Conservation (phyloP, 208 protist genomes). For the Trypanosoma mega region DNA sequence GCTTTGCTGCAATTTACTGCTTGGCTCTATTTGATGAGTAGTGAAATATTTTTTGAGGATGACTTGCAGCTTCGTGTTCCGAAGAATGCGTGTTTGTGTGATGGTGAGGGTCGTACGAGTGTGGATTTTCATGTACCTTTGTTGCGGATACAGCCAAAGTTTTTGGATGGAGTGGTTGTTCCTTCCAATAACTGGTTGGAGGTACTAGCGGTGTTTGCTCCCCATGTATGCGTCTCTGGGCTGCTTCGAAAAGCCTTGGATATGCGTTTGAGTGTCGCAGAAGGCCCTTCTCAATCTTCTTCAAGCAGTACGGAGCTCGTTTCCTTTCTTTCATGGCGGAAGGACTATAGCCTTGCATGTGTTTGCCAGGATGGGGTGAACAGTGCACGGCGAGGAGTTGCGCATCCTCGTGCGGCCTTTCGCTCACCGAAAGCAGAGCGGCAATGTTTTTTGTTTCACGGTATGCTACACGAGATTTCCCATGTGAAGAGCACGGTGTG, state of each 20-base stretch:
- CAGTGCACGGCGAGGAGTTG: constrained; percentile 1
- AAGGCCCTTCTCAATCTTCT: too few species aligned
- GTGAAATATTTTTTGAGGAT: neutral
- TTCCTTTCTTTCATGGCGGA: neutral
- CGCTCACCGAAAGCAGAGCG: neutral
- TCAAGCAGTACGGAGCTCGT: too few species aligned
- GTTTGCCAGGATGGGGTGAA: neutral
- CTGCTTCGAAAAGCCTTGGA: neutral
- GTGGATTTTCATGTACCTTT: neutral
- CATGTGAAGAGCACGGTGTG: constrained; percentile 18
- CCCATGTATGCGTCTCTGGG: neutral
- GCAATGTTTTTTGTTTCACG: constrained; percentile 30
- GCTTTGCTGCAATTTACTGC: neutral
- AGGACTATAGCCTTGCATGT: neutral
- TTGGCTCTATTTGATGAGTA: neutral
- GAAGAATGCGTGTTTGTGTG: too few species aligned
- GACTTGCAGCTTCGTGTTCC: neutral
- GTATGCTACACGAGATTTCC: constrained; percentile 17
- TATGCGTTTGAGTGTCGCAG: neutral
- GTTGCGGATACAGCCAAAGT: neutral
- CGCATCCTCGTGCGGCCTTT: neutral
- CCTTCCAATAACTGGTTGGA: constrained; percentile 5
- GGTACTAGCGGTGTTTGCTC: constrained; percentile 9
- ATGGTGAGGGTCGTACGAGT: too few species aligned
- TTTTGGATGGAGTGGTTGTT: neutral